phyloP scores from a whole-genome alignment of 208 protist species.

The Acanthamoeba castellanii region DNA sequence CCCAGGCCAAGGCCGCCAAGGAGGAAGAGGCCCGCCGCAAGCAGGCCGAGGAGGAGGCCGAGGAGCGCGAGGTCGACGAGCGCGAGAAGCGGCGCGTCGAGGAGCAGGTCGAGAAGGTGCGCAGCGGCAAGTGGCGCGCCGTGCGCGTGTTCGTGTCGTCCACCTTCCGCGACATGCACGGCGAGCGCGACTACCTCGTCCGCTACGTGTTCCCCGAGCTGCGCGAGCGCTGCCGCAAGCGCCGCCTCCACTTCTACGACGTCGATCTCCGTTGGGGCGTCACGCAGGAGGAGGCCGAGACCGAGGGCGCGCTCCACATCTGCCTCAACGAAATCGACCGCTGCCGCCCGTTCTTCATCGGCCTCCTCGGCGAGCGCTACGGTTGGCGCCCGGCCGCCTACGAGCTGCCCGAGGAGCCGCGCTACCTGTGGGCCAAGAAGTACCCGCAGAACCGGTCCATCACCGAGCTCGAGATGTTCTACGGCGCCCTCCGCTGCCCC shows the following conservation, averaged over 20 bases:
- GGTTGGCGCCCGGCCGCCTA: slow-evolving; percentile 83
- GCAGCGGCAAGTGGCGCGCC: slow-evolving; percentile 78
- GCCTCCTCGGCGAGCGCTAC: slow-evolving; percentile 93
- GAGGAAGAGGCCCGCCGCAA: slow-evolving; percentile 5
- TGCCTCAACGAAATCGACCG: slow-evolving; percentile 96
- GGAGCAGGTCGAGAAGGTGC: slow-evolving; percentile 72
- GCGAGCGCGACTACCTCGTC: slow-evolving; percentile 95
- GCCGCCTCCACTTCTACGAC: slow-evolving; percentile 91
- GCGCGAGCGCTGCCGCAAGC: slow-evolving; percentile 83
- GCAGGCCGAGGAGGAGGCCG: slow-evolving; percentile 47
- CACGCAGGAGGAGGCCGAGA: slow-evolving; percentile 90
- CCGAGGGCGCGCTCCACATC: slow-evolving; percentile 88
- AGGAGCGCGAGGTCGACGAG: slow-evolving; percentile 60
- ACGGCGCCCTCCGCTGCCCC: slow-evolving; percentile 88
- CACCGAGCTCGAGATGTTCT: slow-evolving; percentile 96
- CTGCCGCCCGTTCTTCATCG: slow-evolving; percentile 95
- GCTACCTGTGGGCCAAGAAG: slow-evolving; percentile 82
- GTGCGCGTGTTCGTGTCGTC: slow-evolving; percentile 96
- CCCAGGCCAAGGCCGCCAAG: not conserved
- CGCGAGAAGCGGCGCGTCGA: slow-evolving; percentile 16
- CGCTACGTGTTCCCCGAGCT: slow-evolving; percentile 95
- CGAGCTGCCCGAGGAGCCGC: slow-evolving; percentile 65
- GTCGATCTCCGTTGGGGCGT: slow-evolving; percentile 97
- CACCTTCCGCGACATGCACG: slow-evolving; percentile 97
- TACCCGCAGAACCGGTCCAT: slow-evolving; percentile 91